Base-by-base conservation (phyloP, 2,329 filamentous ascomycete genomes). In the Plectosphaerella plurivora region DNA sequence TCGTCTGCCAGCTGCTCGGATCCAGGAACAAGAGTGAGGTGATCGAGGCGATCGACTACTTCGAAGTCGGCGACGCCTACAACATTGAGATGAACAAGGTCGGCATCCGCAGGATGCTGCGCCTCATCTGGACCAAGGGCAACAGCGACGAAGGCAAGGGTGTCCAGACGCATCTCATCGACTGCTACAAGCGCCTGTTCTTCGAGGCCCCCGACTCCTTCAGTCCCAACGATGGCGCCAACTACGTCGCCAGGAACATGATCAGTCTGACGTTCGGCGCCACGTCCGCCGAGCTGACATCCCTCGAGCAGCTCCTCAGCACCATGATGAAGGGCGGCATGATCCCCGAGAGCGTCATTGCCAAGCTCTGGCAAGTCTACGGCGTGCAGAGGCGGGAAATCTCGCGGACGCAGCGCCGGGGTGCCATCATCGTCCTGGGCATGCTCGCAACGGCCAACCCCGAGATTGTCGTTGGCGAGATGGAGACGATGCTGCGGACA, bases 131-230 rank as follows among this genome's bases (percentile, higher is more conserved):
- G 94, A 99, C 94, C 58, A 99, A 99, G 73, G 93, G 94, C 61
- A 99, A 97, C 72, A 97, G 91, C 62, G 94, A 99, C 63, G 95
- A 99, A 76, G 94, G 95, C 62, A 99, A 97, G 73, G 94, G 94
- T 52, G 92, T 99, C 2, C 95, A 99, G 67, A 89, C 89, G 2
- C 94, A 99, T 69, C 79, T 99, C 28, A 96, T 99, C 59, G 94
- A 99, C 61, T 96, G 91, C 68, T 99, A 99, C 75, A 94, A 89
- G 65, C 86, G 90, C 18, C 82, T 99, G 1, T 99, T 97, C 72
- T 99, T 99, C 62, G 91, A 96, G 64, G 92, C 95, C 0, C 94
- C 94, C 0, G 90, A 91, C 55, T 86, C 86, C 5, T 97, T 96
- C 72, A 90, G 81, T 53, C 76, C 85, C 28, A 97, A 97, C 60